Conservation (phyloP, 192 early-diverging fungal species). For the Entomortierella parvispora region DNA sequence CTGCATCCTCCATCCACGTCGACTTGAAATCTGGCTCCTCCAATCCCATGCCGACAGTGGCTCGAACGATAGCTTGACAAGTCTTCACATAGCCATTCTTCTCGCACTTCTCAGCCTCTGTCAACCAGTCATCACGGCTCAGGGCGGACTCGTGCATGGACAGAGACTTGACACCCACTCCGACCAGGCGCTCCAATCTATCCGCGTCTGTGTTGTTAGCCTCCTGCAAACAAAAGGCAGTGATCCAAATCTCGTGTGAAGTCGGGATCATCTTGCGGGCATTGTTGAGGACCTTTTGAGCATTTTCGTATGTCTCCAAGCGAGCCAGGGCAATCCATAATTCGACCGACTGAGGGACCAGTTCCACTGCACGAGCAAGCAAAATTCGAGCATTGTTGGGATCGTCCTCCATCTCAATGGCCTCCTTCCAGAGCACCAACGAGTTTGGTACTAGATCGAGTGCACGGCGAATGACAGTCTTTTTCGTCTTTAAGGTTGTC, state of each 20-base stretch:
- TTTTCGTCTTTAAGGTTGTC: constrained; percentile 76
- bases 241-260: constrained; percentile 95
- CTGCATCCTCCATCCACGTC: constrained; percentile 93
- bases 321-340: constrained; percentile 96
- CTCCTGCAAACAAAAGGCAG: constrained; percentile 88
- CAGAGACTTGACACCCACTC: constrained; percentile 75
- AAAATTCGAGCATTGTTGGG: constrained; percentile 91
- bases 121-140: constrained; percentile 89
- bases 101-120: constrained; percentile 86
- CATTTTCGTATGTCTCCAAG: constrained; percentile 90
- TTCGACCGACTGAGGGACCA: constrained; percentile 89
- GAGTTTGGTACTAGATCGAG: constrained; percentile 95
- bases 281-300: constrained; percentile 89
- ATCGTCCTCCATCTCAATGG: constrained; percentile 91
- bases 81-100: constrained; percentile 79
- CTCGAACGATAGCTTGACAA: constrained; percentile 86
- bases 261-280: constrained; percentile 87
- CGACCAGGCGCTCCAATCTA: constrained; percentile 70
- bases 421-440: constrained; percentile 91
- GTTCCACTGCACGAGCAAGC: constrained; percentile 92
- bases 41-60: constrained; percentile 82
- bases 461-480: constrained; percentile 87
- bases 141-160: constrained; percentile 72
- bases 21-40: constrained; percentile 80
- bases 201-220: constrained; percentile 64